Conservation (phyloP, 129 eudicot genomes). For the Helianthus tuberosus region DNA sequence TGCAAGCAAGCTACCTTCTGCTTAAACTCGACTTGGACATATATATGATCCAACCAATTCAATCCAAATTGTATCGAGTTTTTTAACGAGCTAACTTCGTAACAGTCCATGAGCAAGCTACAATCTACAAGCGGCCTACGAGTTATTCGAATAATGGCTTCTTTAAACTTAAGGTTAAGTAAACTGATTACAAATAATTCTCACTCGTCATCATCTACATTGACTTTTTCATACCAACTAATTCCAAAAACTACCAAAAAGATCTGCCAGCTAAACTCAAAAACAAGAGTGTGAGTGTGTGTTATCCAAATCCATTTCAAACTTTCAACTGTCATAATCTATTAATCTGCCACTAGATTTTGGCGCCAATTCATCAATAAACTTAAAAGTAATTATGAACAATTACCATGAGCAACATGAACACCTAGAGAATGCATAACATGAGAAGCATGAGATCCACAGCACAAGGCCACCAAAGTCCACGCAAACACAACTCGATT, state of each 20-base stretch:
- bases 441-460: slow-evolving; percentile 89
- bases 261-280: too few species aligned
- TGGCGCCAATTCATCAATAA: not conserved
- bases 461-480: slow-evolving; percentile 89
- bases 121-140: too few species aligned
- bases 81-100: too few species aligned
- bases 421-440: slow-evolving; percentile 75
- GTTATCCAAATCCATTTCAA: not conserved
- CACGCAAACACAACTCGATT: slow-evolving; percentile 85
- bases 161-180: not conserved
- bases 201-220: not conserved
- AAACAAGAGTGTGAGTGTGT: too few species aligned
- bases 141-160: too few species aligned
- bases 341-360: not conserved
- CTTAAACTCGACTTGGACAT: too few species aligned
- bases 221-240: not conserved
- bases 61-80: too few species aligned
- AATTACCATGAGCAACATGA: slow-evolving; percentile 80
- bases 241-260: too few species aligned
- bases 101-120: too few species aligned
- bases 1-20: too few species aligned
- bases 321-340: not conserved
- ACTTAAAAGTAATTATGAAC: not conserved
- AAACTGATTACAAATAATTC: not conserved
- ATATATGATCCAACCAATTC: too few species aligned